These are phyloP conservation scores for Metarhizium anisopliae DNA, from an alignment of 2,329 filamentous ascomycete species.

Conservation along the genomic window DNA sequence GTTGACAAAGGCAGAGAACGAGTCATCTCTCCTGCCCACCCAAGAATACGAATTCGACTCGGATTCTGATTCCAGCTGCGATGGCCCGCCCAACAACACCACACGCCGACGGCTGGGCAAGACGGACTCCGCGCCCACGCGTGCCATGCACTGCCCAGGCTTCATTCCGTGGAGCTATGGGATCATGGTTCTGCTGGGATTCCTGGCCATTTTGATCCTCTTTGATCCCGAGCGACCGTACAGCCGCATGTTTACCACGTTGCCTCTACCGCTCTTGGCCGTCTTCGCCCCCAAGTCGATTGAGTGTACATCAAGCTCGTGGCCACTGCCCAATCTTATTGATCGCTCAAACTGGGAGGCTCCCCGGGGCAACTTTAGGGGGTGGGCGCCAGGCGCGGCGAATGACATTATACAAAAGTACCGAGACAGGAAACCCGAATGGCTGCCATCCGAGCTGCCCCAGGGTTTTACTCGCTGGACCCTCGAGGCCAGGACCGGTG, in stretches of 20 bases:
- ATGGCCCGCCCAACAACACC: neutral
- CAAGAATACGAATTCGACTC: conserved; percentile 6
- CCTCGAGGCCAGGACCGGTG: conserved; percentile 12
- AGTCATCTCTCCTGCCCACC: conserved; percentile 5
- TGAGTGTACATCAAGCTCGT: conserved; percentile 17
- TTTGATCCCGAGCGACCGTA: conserved; percentile 22
- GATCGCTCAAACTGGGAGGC: conserved; percentile 16
- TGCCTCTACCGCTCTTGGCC: conserved; percentile 21
- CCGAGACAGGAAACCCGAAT: conserved; percentile 16
- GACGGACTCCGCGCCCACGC: conserved; percentile 6
- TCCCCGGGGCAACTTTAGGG: conserved; percentile 20
- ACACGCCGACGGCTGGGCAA: neutral
- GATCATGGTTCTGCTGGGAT: conserved; percentile 11
- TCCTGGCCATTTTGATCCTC: conserved; percentile 14
- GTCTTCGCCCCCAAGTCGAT: conserved; percentile 17
- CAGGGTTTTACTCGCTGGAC: conserved; percentile 22
- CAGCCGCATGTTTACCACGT: conserved; percentile 21
- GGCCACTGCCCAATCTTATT: conserved; percentile 22
- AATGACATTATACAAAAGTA: conserved; percentile 17
- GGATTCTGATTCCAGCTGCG: neutral
- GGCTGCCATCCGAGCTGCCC: conserved; percentile 18
- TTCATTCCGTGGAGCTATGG: conserved; percentile 10
- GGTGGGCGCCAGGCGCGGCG: conserved; percentile 20
- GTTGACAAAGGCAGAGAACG: neutral
- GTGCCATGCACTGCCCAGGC: conserved; percentile 8